Percentiles rank a stretch among this genome's conserved stretches.
phyloP scores from a whole-genome alignment of 2,329 filamentous ascomycete species.

The Aspergillus sp. region DNA sequence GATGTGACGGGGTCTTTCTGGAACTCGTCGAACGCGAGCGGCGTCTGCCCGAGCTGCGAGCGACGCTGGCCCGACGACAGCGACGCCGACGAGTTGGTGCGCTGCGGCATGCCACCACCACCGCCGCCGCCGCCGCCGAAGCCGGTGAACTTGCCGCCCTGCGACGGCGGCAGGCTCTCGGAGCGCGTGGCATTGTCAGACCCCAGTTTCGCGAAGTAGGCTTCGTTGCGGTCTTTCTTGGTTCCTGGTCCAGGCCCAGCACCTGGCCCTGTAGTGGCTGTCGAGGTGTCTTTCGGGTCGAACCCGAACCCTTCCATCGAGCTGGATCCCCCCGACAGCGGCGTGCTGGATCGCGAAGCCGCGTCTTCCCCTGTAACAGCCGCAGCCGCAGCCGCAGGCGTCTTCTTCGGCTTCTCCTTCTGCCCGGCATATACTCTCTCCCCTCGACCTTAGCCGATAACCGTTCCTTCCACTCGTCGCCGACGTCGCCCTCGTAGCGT shows the following conservation, averaged over 20 bases:
- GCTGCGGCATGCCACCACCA: too few species aligned
- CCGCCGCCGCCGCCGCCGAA: constrained; percentile 65
- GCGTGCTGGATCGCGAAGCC: constrained; percentile 24
- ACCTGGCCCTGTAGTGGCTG: too few species aligned
- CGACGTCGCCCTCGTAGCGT: constrained; percentile 78
- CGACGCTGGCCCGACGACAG: neutral
- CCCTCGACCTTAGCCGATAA: constrained; percentile 81
- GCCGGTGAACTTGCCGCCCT: constrained; percentile 85
- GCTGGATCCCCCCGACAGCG: constrained; percentile 16
- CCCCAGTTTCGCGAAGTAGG: constrained; percentile 81
- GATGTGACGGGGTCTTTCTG: constrained; percentile 85
- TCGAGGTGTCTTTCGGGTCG: too few species aligned
- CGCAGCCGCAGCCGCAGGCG: too few species aligned
- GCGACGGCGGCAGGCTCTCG: constrained; percentile 67
- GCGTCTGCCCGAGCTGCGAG: constrained; percentile 31
- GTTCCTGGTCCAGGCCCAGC: constrained; percentile 30
- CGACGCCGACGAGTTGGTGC: neutral
- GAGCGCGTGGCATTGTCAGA: constrained; percentile 69
- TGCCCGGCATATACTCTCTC: constrained; percentile 67
- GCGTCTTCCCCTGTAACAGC: neutral
- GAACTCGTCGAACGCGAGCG: constrained; percentile 75
- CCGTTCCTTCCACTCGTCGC: constrained; percentile 92
- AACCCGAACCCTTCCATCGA: constrained; percentile 4
- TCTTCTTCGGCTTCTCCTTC: too few species aligned
- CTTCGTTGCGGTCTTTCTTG: constrained; percentile 63